Base-by-base conservation (phyloP, 2,329 filamentous ascomycete genomes). In the Microascus cirrosus region DNA sequence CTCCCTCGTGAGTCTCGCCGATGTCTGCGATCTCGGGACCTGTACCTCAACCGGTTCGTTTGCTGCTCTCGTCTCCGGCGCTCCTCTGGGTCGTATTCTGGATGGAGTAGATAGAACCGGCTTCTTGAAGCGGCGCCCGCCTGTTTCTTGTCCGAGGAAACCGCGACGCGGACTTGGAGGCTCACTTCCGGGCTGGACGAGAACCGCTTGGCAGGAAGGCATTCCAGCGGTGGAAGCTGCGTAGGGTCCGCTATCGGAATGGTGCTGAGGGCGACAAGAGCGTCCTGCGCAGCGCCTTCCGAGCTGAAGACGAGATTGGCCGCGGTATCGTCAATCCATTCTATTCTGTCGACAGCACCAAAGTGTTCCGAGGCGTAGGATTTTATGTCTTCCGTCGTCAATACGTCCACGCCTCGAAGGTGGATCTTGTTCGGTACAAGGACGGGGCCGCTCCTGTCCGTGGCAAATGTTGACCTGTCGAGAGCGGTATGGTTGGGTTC, bases 291-390 rank as follows among this genome's bases (percentile, higher is more conserved):
- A 7, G 70, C 67, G 25, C 70, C 67, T 15, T 82, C 75, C 7
- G 78, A 78, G 45, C 73, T 75, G 73, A 94, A 97, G 56, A 95
- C 72, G 57, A 96, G 77, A 68, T 97, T 97, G 61, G 90, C 90
- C 0, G 90, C 93, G 7, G 83, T 85, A 70, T 99, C 94, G 69
- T 97, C 90, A 63, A 99, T 90, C 94, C 94, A 99, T 73, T 97
- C 91, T 62, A 96, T 77, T 61, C 82, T 79, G 58, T 81, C 75
- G 59, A 85, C 76, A 15, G 71, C 69, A 39, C 77, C 73, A 65
- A 81, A 90, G 69, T 94, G 82, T 61, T 89, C 79, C 54, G 77
- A 72, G 10, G 90, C 82, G 65, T 91, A 96, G 60, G 80, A 77
- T 64, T 87, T 86, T 64, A 97, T 86, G 62, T 96, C 84, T 58